These are phyloP conservation scores for Calocybe cyanea DNA, from an alignment of 768 basidiomycete species.

Conservation along the genomic window DNA sequence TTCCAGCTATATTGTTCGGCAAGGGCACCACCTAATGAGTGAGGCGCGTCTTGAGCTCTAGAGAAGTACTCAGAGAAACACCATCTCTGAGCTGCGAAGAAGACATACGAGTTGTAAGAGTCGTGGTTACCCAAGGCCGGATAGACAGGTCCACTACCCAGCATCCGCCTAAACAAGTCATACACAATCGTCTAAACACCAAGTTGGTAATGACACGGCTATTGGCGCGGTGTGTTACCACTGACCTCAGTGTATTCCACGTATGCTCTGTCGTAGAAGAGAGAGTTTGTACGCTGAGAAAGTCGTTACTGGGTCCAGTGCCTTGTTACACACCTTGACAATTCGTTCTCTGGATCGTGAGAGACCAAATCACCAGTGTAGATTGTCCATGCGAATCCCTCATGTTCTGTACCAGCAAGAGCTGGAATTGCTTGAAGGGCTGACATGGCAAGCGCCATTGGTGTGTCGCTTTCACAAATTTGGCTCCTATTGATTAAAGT, in stretches of 20 bases:
- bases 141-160: slow-evolving; percentile 71
- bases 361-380: slow-evolving; percentile 75
- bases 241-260: slow-evolving; percentile 59
- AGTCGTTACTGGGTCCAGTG: background rate
- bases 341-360: slow-evolving; percentile 64
- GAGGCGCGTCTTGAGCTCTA: slow-evolving; percentile 60
- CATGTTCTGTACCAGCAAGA: slow-evolving; percentile 54
- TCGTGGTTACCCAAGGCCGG: slow-evolving; percentile 78
- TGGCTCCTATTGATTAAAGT: background rate
- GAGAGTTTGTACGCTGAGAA: background rate
- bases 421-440: slow-evolving; percentile 65
- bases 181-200: slow-evolving; percentile 56
- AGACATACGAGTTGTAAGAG: slow-evolving; percentile 57
- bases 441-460: slow-evolving; percentile 54
- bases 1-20: slow-evolving; percentile 71
- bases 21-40: slow-evolving; percentile 49
- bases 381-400: slow-evolving; percentile 61
- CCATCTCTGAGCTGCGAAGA: background rate
- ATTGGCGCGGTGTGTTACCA: background rate
- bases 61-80: background rate
- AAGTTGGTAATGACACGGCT: no score
- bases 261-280: slow-evolving; percentile 41
- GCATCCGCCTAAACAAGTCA: slow-evolving; percentile 58
- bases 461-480: slow-evolving; percentile 49
- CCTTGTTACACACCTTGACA: slow-evolving; percentile 45